Evolutionary conservation across 2,329 filamentous ascomycete species (phyloP).

Genomic region (Raffaelea deltoideospora): DNA sequence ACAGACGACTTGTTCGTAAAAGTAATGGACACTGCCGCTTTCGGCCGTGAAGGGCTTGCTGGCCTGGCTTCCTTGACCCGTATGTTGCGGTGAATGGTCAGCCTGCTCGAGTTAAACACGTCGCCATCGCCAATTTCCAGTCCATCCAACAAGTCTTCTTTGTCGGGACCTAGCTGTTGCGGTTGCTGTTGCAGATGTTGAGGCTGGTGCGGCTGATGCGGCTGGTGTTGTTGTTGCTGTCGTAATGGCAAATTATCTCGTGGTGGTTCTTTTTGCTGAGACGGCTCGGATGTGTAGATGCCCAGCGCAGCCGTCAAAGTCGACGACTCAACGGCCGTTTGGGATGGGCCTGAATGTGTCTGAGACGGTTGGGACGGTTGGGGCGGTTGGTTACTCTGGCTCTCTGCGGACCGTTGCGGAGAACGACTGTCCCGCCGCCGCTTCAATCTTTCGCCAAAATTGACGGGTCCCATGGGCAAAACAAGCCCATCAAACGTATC

Average conservation of each 20-base stretch:
- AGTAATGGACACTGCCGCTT: constrained; percentile 70
- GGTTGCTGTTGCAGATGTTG: constrained; percentile 11
- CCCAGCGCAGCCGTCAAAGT: too few relatives aligned
- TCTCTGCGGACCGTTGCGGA: constrained; percentile 24
- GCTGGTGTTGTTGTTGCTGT: too few relatives aligned
- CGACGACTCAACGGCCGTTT: too few relatives aligned
- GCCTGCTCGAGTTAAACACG: constrained; percentile 64
- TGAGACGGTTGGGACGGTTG: constrained; percentile 7
- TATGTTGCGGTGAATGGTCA: constrained; percentile 80
- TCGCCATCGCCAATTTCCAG: constrained; percentile 78
- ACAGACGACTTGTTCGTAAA: constrained; percentile 63
- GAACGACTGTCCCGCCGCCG: constrained; percentile 50
- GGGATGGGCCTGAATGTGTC: too few relatives aligned
- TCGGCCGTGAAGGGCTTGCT: constrained; percentile 54
- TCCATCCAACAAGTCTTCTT: constrained; percentile 71
- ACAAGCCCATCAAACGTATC: constrained; percentile 84
- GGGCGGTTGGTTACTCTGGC: constrained; percentile 15
- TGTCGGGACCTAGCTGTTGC: constrained; percentile 25
- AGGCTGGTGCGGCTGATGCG: not conserved
- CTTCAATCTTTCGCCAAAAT: constrained; percentile 66
- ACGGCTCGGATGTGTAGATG: constrained; percentile 3
- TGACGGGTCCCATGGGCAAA: constrained; percentile 66
- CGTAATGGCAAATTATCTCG: too few relatives aligned
- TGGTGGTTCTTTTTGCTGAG: too few relatives aligned
- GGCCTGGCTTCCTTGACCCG: constrained; percentile 63